Evolutionary conservation across 768 basidiomycete genomes (phyloP).

Genomic region (Phanerochaete carnosa): DNA sequence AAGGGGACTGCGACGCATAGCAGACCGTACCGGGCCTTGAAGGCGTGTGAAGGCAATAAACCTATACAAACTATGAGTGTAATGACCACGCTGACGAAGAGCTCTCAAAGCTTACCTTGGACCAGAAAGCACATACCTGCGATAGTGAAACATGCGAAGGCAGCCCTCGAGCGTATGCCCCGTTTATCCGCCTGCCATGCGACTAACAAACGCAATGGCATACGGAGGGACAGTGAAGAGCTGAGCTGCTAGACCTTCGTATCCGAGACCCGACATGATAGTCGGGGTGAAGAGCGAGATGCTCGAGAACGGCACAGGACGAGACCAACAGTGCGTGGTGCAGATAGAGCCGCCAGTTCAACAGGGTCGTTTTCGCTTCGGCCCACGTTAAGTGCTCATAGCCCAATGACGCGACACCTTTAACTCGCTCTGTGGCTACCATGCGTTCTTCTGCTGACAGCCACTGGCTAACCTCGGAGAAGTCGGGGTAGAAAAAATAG

Average conservation of each 20-base stretch:
- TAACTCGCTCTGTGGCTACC: conserved; percentile 34
- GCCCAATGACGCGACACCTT: conserved; percentile 34
- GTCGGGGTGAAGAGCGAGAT: conserved; percentile 62
- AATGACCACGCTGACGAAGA: no score
- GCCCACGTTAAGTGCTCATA: conserved; percentile 34
- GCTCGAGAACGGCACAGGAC: conserved; percentile 40
- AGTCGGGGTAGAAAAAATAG: conserved; percentile 41
- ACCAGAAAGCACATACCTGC: conserved; percentile 18
- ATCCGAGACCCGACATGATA: conserved; percentile 64
- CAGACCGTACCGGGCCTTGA: conserved; percentile 29
- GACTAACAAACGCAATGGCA: conserved; percentile 30
- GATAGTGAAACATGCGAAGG: conserved; percentile 14
- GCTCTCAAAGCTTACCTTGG: conserved; percentile 8
- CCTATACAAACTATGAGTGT: conserved; percentile 9
- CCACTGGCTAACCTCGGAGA: conserved; percentile 44
- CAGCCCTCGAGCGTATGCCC: conserved; percentile 16
- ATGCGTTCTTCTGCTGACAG: conserved; percentile 40
- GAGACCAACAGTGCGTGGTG: conserved; percentile 42
- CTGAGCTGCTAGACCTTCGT: conserved; percentile 48
- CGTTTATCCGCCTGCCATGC: conserved; percentile 17
- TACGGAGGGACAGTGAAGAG: conserved; percentile 56
- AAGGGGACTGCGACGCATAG: conserved; percentile 30
- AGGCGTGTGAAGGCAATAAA: conserved; percentile 19
- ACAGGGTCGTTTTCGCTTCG: conserved; percentile 33
- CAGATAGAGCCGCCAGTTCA: conserved; percentile 34